These are phyloP conservation scores for Tremella mesenterica DNA, from an alignment of 768 basidiomycete genomes.

Conservation along the genomic window DNA sequence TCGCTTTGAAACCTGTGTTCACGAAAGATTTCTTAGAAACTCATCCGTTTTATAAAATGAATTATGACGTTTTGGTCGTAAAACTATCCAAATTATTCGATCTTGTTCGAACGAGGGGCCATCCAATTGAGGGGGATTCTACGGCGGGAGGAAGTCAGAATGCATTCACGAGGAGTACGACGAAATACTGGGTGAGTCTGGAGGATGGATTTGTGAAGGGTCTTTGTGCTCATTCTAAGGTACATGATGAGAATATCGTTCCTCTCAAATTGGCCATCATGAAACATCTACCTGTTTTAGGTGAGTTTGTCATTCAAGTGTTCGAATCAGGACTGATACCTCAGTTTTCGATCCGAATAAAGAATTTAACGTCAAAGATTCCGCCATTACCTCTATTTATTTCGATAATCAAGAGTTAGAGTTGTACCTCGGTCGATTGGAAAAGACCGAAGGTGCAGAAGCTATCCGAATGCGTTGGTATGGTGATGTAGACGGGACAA, in stretches of 20 bases:
- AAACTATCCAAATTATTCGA: slow-evolving; percentile 92
- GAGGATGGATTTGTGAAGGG: background rate
- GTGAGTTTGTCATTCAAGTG: slow-evolving; percentile 47
- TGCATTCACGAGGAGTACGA: slow-evolving; percentile 96
- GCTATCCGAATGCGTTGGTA: slow-evolving; percentile 96
- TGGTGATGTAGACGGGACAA: slow-evolving; percentile 72
- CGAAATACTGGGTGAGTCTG: slow-evolving; percentile 84
- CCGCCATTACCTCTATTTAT: slow-evolving; percentile 93
- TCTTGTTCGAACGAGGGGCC: slow-evolving; percentile 86
- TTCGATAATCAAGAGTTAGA: slow-evolving; percentile 94
- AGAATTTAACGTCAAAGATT: slow-evolving; percentile 76
- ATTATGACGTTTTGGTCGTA: slow-evolving; percentile 76
- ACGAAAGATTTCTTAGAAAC: slow-evolving; percentile 85
- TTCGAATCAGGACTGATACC: background rate
- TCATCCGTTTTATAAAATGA: slow-evolving; percentile 79
- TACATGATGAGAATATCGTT: slow-evolving; percentile 90
- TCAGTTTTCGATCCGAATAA: slow-evolving; percentile 92
- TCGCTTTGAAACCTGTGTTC: slow-evolving; percentile 74
- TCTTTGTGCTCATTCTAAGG: slow-evolving; percentile 35
- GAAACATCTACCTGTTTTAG: slow-evolving; percentile 83
- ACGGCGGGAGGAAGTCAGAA: slow-evolving; percentile 91
- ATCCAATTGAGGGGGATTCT: slow-evolving; percentile 86
- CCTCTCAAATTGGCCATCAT: slow-evolving; percentile 88
- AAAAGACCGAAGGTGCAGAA: slow-evolving; percentile 98
- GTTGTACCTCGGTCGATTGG: slow-evolving; percentile 87